phyloP scores from a whole-genome alignment of 139 green algal genomes.

The Zygnema circumcarinatum region DNA sequence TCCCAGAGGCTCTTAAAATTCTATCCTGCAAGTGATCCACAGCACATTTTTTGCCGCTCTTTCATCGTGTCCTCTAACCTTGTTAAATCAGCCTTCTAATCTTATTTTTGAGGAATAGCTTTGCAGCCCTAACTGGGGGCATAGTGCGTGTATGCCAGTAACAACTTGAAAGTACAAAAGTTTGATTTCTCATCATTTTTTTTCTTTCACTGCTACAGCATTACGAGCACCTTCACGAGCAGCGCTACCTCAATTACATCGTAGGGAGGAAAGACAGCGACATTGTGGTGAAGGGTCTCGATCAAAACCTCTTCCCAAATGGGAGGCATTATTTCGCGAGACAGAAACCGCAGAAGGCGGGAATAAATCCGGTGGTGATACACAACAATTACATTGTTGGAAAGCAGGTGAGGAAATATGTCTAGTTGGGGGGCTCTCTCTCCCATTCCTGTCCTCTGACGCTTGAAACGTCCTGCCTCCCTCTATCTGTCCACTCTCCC shows the following conservation, averaged over 20 bases:
- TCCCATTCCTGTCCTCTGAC: background rate
- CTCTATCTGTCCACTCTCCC: too few species aligned
- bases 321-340: constrained; percentile 2
- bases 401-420: constrained; percentile 7
- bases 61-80: too few species aligned
- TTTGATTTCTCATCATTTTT: too few species aligned
- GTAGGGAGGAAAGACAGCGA: background rate
- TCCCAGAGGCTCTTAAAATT: too few species aligned
- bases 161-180: too few species aligned
- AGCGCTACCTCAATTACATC: constrained; percentile 25
- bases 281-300: background rate
- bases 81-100: too few species aligned
- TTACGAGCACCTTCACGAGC: constrained; percentile 14
- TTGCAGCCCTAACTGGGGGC: too few species aligned
- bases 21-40: too few species aligned
- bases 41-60: too few species aligned
- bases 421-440: background rate
- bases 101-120: too few species aligned
- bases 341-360: background rate
- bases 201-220: background rate
- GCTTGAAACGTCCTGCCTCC: too few species aligned
- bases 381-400: constrained; percentile 38
- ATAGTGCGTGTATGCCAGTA: too few species aligned
- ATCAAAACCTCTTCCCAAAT: constrained; percentile 3
- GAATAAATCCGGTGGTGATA: constrained; percentile 13